Evolutionary conservation across 495 filamentous ascomycete species (phyloP).

Genomic region (Neurospora cerealis): DNA sequence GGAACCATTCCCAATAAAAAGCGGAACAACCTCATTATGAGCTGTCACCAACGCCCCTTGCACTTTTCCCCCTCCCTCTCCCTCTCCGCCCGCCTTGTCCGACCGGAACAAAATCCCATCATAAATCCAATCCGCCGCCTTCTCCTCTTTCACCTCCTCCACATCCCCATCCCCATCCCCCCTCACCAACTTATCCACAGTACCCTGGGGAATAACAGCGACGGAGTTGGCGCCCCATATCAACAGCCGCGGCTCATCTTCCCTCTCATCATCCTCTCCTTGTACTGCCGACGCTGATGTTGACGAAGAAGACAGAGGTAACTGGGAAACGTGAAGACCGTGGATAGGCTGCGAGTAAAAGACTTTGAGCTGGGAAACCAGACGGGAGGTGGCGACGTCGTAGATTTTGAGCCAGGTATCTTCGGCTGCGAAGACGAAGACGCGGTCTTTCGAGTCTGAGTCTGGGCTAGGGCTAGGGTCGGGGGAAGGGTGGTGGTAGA

Average conservation of each 20-base stretch:
- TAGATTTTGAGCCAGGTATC: slow-evolving; percentile 61
- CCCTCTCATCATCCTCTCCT: neutral
- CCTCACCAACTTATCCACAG: slow-evolving; percentile 14
- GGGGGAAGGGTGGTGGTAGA: slow-evolving; percentile 16
- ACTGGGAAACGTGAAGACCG: slow-evolving; percentile 53
- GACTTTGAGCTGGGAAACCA: slow-evolving; percentile 34
- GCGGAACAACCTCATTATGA: slow-evolving; percentile 61
- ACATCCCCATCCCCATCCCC: neutral
- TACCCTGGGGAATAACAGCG: slow-evolving; percentile 13
- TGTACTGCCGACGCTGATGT: no score
- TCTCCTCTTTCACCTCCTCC: slow-evolving; percentile 2
- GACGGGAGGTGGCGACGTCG: slow-evolving; percentile 25
- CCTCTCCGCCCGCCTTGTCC: no score
- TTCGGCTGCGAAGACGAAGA: slow-evolving; percentile 60
- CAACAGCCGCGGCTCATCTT: slow-evolving; percentile 20
- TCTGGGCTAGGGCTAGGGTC: slow-evolving; percentile 4
- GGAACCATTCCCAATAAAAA: slow-evolving; percentile 2
- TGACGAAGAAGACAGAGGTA: no score
- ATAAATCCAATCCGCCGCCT: slow-evolving; percentile 73
- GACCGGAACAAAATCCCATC: slow-evolving; percentile 58
- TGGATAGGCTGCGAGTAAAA: slow-evolving; percentile 59
- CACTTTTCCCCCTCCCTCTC: neutral
- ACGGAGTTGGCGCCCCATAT: slow-evolving; percentile 48
- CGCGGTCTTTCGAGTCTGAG: slow-evolving; percentile 6
- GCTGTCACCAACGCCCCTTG: slow-evolving; percentile 58